A percentile compares a stretch with the other conserved stretches of the same genome.
These are phyloP conservation scores for Hypoxylon perforatum DNA, from an alignment of 495 filamentous ascomycete species.

Conservation along the genomic window DNA sequence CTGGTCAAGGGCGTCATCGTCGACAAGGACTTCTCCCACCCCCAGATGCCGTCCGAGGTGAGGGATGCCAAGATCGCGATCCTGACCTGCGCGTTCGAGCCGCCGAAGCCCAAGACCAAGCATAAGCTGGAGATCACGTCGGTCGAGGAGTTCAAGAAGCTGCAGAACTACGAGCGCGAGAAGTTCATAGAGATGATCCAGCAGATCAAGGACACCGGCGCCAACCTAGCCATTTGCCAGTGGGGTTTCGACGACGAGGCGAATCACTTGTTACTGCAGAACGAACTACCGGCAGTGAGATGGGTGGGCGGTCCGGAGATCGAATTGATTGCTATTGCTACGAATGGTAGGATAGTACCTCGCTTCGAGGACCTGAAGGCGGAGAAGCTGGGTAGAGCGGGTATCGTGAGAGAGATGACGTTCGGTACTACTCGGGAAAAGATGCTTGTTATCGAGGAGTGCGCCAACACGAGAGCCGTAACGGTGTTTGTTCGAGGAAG, in stretches of 20 bases:
- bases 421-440: slow-evolving; percentile 98
- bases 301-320: slow-evolving; percentile 99
- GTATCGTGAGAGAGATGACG: slow-evolving; percentile 90
- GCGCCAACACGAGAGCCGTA: slow-evolving; percentile 95
- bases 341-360: slow-evolving; percentile 96
- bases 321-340: slow-evolving; percentile 97
- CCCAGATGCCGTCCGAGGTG: slow-evolving; percentile 97
- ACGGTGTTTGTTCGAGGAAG: slow-evolving; percentile 96
- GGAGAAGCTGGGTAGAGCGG: slow-evolving; percentile 90
- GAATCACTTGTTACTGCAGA: slow-evolving; percentile 95
- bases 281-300: slow-evolving; percentile 92
- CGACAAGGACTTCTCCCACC: slow-evolving; percentile 99
- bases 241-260: slow-evolving; percentile 99
- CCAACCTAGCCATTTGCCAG: slow-evolving; percentile 98
- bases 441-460: slow-evolving; percentile 99
- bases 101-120: slow-evolving; percentile 99
- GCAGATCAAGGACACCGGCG: slow-evolving; percentile 96
- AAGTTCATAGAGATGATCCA: slow-evolving; percentile 99
- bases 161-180: slow-evolving; percentile 92
- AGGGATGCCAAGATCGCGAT: slow-evolving; percentile 96
- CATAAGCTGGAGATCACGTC: slow-evolving; percentile 98
- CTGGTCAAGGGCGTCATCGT: slow-evolving; percentile 98
- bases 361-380: slow-evolving; percentile 93
- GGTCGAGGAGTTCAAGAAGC: slow-evolving; percentile 96
- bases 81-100: slow-evolving; percentile 97